Evolutionary conservation across 2,329 filamentous ascomycete genomes (phyloP), one percentile per base, ranked within the genome.

Genomic region (Xylariaceae sp.): DNA sequence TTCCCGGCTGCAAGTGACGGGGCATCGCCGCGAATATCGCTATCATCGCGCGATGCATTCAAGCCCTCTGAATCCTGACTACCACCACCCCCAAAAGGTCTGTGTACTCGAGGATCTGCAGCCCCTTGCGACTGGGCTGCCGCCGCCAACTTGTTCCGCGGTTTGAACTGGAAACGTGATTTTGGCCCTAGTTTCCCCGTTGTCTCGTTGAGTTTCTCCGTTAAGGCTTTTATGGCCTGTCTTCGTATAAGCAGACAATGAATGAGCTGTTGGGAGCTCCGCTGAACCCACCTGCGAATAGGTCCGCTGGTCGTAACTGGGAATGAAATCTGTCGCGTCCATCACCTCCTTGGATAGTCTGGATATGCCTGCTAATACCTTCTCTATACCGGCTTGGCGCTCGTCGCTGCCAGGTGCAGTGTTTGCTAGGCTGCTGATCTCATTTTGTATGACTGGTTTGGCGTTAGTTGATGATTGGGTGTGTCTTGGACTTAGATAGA

Each of bases 231-330:
- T 71, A 96, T 84, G 19, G 88, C 82, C 83, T 90, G 63, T 9
- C 10, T 36, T 15, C 7, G 15, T 18, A 42, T 59, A 40, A 65
- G 48, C 49, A 10, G 30, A 6, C 29, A 10, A 19, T 8, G 16
- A 30, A 18, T 16, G 8, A 37, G n/a, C n/a, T n/a, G 8, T 22
- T 5, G 30, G 4, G 44, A 5, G 32, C 5, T 13, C 18, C 39
- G 40, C 5, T 39, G 7, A 26, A 54, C 53, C 51, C 71, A 91
- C 89, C 74, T 92, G 85, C 41, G 86, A 82, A 67, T 96, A 97
- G 21, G 87, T 86, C 62, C 89, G 84, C 69, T 94, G 89, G 65
- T 97, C 94, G 68, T 96, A 95, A 7, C 90, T 84, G 2, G 94
- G 91, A 15, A 96, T 83, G 61, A 86, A 90, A 52, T 86, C 85